A percentile compares a stretch with the other conserved stretches of the same genome.
phyloP scores from a whole-genome alignment of 2,329 filamentous ascomycete species.

The Cercospora sp. region DNA sequence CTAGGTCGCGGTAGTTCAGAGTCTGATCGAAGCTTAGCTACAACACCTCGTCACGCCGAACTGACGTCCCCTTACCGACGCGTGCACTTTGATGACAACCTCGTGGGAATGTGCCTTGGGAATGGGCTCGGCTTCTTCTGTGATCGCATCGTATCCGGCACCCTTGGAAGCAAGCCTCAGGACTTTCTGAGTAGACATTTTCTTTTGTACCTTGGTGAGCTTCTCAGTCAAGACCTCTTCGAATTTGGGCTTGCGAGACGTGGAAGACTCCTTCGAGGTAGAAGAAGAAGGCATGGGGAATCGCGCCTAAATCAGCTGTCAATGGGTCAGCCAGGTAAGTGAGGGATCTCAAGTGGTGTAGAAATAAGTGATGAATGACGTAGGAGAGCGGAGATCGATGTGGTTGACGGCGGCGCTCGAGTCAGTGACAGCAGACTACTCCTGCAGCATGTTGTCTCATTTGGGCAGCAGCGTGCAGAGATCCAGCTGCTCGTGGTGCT shows the following conservation, averaged over 20 bases:
- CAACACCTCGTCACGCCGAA: neutral
- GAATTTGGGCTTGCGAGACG: constrained; percentile 11
- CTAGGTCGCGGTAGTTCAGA: constrained; percentile 54
- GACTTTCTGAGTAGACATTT: constrained; percentile 23
- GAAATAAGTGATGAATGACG: constrained; percentile 11
- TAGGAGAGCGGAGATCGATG: constrained; percentile 7
- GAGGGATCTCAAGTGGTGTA: neutral
- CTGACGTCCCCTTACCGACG: constrained; percentile 37
- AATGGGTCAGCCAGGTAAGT: neutral
- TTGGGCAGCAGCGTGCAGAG: constrained; percentile 3
- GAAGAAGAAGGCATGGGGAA: constrained; percentile 9
- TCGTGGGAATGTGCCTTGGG: constrained; percentile 41
- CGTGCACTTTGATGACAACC: constrained; percentile 52
- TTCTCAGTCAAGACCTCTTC: constrained; percentile 14
- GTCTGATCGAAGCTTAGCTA: constrained; percentile 32
- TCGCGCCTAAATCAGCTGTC: constrained; percentile 2
- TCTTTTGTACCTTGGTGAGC: constrained; percentile 9
- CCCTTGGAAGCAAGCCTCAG: constrained; percentile 24
- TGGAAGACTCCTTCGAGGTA: neutral
- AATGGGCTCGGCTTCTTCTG: constrained; percentile 23
- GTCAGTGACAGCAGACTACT: constrained; percentile 15
- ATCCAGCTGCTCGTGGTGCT: neutral
- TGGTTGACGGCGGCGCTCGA: constrained; percentile 8
- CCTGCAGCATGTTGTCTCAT: constrained; percentile 3
- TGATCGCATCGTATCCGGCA: constrained; percentile 22